phyloP scores from a whole-genome alignment of 805 yeast species.

The Lachancea sp. region DNA sequence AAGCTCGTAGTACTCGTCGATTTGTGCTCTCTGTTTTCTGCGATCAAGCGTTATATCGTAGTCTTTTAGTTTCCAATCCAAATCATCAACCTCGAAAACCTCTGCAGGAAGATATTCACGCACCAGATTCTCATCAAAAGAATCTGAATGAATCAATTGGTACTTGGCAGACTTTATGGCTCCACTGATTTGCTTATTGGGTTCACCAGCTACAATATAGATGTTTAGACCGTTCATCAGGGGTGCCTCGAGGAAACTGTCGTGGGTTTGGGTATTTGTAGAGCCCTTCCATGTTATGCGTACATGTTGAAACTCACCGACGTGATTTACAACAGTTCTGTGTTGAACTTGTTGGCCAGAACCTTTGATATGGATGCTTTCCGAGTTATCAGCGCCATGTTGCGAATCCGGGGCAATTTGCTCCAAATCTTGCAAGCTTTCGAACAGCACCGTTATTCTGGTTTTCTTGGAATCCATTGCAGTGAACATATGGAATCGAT shows the following conservation, averaged over 20 bases:
- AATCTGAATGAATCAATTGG: slow-evolving; percentile 12
- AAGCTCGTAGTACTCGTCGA: slow-evolving; percentile 19
- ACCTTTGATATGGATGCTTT: slow-evolving; percentile 14
- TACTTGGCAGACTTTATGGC: slow-evolving; percentile 13
- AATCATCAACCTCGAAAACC: background rate
- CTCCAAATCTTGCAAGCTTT: background rate
- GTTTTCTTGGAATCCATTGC: background rate
- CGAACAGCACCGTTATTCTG: slow-evolving; percentile 19
- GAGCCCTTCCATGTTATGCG: slow-evolving; percentile 16
- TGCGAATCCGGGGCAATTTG: background rate
- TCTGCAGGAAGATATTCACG: background rate
- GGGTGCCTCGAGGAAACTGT: slow-evolving; percentile 10
- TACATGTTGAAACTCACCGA: background rate
- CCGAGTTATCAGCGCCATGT: slow-evolving; percentile 11
- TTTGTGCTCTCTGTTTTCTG: slow-evolving; percentile 6
- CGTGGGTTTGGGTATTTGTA: background rate
- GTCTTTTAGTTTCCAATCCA: slow-evolving; percentile 4
- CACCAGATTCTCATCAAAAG: slow-evolving; percentile 4
- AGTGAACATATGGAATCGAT: too few relatives aligned
- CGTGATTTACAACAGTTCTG: background rate
- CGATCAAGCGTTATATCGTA: slow-evolving; percentile 15
- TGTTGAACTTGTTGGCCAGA: slow-evolving; percentile 5
- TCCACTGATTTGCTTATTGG: background rate
- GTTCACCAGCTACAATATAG: slow-evolving; percentile 6
- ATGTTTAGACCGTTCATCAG: slow-evolving; percentile 17